Evolutionary conservation across 1,139 yeast species (phyloP), one percentile per base, ranked within the genome.

Genomic region (Yarrowia galli): DNA sequence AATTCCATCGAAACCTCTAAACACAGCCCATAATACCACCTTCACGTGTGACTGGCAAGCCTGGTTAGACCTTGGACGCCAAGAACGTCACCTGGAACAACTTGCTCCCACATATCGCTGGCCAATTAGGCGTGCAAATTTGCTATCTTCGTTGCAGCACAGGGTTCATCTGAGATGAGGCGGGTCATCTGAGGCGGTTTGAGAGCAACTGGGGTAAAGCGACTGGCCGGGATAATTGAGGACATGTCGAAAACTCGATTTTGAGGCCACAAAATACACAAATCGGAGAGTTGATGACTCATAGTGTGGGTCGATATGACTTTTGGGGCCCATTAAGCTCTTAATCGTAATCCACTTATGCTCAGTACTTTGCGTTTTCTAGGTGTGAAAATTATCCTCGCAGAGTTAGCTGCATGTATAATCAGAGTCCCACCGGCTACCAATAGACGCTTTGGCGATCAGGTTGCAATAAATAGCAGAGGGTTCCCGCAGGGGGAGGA

Each of bases 361-460:
- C 32, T 38, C 35, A 4, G 13, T 3, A 25, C 61, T 54, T 54
- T 54, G 35, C 23, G 46, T 54, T 54, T 54, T 54, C 40, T 40
- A 46, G 25, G 46, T 54, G 46, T 40, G 46, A 54, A 54, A 54
- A 54, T 25, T 40, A 40, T 54, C 46, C 61, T 40, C 46, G 35
- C 61, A 54, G 23, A 54, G 61, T 54, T 54, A 54, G 61, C 61
- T 54, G 61, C 61, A 54, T 38, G 61, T 54, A 54, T 54, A 54
- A 54, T 54, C 61, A 54, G 61, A 36, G 60, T 54, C 48, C 61
- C 61, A 38, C 61, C 61, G 28, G 35, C 61, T 54, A 40, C 61
- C 61, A 54, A 54, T 54, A 40, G 61, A 54, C 46, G 61, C 61
- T 54, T 38, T 40, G 61, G 61, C 61, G 61, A 54, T 54, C 61